Evolutionary conservation across 1,139 yeast species (phyloP).

Genomic region (Protomyces arabidopsidicola): DNA sequence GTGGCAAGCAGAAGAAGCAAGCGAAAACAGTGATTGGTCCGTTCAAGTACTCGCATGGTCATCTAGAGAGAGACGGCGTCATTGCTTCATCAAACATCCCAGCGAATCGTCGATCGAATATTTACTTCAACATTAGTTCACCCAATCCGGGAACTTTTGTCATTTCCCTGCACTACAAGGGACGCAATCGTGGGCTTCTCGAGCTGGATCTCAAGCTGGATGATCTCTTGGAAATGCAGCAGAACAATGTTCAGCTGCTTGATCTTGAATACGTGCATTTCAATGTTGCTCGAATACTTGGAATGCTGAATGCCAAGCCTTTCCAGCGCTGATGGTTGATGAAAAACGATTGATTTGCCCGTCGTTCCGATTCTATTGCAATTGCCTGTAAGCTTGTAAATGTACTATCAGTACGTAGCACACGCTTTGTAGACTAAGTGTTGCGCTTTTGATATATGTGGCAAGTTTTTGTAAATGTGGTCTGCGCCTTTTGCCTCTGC

Average conservation of each 20-base stretch:
- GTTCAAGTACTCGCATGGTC: constrained; percentile 39
- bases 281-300: constrained; percentile 32
- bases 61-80: constrained; percentile 39
- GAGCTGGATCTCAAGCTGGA: constrained; percentile 40
- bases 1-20: constrained; percentile 34
- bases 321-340: constrained; percentile 25
- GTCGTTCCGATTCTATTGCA: neutral
- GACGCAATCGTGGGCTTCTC: constrained; percentile 37
- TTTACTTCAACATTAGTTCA: constrained; percentile 37
- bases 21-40: constrained; percentile 35
- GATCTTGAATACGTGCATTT: constrained; percentile 40
- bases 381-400: too few relatives aligned
- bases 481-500: too few relatives aligned
- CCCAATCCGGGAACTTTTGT: constrained; percentile 43
- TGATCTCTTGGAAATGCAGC: constrained; percentile 40
- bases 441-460: too few relatives aligned
- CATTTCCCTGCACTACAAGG: constrained; percentile 40
- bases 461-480: too few relatives aligned
- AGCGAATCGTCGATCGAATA: constrained; percentile 33
- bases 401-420: too few relatives aligned
- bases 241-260: constrained; percentile 37
- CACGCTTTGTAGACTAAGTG: too few relatives aligned
- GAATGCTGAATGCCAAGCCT: constrained; percentile 31
- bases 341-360: neutral
- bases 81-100: constrained; percentile 39